Percentiles rank a stretch among this genome's conserved stretches.
Evolutionary conservation across 352 stramenopile species (phyloP).

Genomic region (Phytophthora sansomeana): DNA sequence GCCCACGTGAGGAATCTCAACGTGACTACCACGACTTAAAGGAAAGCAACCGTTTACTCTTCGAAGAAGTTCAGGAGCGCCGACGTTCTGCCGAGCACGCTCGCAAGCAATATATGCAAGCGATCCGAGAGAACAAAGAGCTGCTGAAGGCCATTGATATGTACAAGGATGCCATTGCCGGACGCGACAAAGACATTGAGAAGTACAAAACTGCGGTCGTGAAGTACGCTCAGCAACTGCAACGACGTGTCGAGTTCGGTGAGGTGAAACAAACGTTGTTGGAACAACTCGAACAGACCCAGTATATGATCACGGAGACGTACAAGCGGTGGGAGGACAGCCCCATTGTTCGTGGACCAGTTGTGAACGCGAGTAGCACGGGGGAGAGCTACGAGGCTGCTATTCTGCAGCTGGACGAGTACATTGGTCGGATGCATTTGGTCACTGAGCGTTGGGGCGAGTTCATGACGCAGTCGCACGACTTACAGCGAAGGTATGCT

Average conservation of each 20-base stretch:
- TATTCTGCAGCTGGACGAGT: constrained; percentile 67
- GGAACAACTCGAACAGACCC: constrained; percentile 78
- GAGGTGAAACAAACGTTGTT: constrained; percentile 81
- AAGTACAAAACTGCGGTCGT: constrained; percentile 60
- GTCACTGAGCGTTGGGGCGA: constrained; percentile 64
- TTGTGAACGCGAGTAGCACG: constrained; percentile 11
- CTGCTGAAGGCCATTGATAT: constrained; percentile 67
- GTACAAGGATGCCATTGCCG: constrained; percentile 65
- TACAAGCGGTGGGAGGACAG: constrained; percentile 80
- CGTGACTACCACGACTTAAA: constrained; percentile 57
- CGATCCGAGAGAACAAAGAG: constrained; percentile 73
- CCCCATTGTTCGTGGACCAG: constrained; percentile 40
- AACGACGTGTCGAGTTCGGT: constrained; percentile 59
- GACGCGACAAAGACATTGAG: constrained; percentile 76
- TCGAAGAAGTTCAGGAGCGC: constrained; percentile 67
- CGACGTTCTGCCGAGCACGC: constrained; percentile 56
- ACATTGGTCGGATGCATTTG: constrained; percentile 60
- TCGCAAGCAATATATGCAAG: constrained; percentile 65
- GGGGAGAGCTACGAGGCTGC: constrained; percentile 32
- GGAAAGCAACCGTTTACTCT: constrained; percentile 73
- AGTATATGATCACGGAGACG: constrained; percentile 80
- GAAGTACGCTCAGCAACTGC: constrained; percentile 60
- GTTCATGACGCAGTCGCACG: constrained; percentile 59
- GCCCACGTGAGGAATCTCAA: constrained; percentile 24
- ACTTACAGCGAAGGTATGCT: constrained; percentile 59